Evolutionary conservation across 2,329 filamentous ascomycete genomes (phyloP), one percentile per base, ranked within the genome.

Genomic region (Septoria petroselini): DNA sequence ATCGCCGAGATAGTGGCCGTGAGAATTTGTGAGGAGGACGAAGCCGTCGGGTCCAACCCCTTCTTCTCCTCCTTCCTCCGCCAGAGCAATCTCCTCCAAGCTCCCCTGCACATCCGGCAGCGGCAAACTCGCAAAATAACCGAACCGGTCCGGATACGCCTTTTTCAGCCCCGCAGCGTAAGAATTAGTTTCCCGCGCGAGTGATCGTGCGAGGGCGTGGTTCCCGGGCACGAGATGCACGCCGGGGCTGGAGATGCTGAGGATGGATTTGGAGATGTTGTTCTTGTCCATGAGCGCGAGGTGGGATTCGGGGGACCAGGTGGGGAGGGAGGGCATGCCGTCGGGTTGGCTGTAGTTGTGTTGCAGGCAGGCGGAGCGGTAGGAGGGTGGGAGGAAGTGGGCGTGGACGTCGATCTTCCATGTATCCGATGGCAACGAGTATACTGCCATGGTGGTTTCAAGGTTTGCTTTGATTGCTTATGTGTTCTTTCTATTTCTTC

Each of bases 201-300:
- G 54, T 9, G 59, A 52, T 14, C 65, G 62, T 3, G 66, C 69
- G 9, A 71, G 63, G 1, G 58, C 45, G 37, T 69, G 57, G 50
- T 77, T 66, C 1, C 62, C 63, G 0, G 70, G 63, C 0, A 65
- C 65, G 12, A 82, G 66, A 50, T 77, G 66, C 0, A 73, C 76
- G 11, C 78, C 79, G 0, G 79, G 79, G 0, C 74, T 74, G 4
- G 73, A 76, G 59, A 82, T 74, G 58, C 75, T 79, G 8, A 82
- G 64, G 29, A 81, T 75, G 8, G 76, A 76, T 57, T 74, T 78
- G 4, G 63, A 63, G 51, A 82, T 77, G 53, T 73, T 72, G 50
- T 72, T 60, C 1, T 66, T 60, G 35, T 72, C 58, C 78, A 82
- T 81, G 56, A 80, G 66, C 0, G 65, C 62, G 2, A 81, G 68